phyloP scores from a whole-genome alignment of 148 eudicot species.

The Chenopodium album region DNA sequence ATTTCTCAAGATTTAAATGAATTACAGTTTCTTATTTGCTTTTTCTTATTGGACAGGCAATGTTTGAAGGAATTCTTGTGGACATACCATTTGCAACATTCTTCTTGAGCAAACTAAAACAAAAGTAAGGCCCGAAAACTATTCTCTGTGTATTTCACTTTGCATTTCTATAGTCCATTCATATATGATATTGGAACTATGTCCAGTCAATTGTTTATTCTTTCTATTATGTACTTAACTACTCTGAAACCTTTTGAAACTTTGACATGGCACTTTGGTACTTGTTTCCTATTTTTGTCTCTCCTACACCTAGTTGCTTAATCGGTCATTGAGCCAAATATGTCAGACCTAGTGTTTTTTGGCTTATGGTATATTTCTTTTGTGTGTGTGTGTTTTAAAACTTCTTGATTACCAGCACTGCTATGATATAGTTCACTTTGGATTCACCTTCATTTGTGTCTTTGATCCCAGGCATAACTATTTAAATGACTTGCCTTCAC shows the following conservation, averaged over 20 bases:
- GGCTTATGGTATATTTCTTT: too few species aligned
- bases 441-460: background rate
- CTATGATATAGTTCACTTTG: background rate
- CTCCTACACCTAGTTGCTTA: background rate
- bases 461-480: slow-evolving; percentile 66
- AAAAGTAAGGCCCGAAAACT: slow-evolving; percentile 56
- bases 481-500: slow-evolving; percentile 87
- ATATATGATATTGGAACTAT: background rate
- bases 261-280: background rate
- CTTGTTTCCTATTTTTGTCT: background rate
- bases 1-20: background rate
- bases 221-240: background rate
- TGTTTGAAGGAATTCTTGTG: slow-evolving; percentile 98
- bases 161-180: background rate
- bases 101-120: slow-evolving; percentile 96
- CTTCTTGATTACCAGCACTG: background rate
- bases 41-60: slow-evolving; percentile 49
- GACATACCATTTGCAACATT: slow-evolving; percentile 99
- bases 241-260: background rate
- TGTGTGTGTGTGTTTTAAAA: background rate
- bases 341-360: background rate
- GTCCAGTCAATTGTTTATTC: background rate
- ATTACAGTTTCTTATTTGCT: background rate
- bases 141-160: background rate
- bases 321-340: background rate